Percentiles rank a stretch among this genome's conserved stretches.
Conservation (phyloP, 23 red algal species). For the Porphyridium purpureum region DNA sequence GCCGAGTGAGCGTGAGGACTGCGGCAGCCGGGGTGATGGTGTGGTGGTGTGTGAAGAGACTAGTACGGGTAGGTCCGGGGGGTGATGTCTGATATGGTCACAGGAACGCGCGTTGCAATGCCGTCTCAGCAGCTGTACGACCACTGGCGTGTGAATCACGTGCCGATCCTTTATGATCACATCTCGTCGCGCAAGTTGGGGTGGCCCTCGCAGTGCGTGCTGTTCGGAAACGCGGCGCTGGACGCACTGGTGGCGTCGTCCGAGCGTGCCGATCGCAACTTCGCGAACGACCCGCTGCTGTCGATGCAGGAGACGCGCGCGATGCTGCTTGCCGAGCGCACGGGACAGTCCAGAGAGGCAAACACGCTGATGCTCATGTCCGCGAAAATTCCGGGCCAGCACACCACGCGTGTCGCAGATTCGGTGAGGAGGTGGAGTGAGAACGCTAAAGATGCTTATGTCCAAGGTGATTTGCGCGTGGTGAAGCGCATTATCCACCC, state of each 20-base stretch:
- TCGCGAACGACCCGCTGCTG: neutral
- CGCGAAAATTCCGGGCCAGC: conserved; percentile 19
- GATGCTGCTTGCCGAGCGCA: conserved; percentile 61
- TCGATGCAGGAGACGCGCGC: conserved; percentile 6
- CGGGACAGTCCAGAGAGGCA: conserved; percentile 41
- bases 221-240: conserved; percentile 10
- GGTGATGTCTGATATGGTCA: too few relatives aligned
- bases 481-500: conserved; percentile 74
- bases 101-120: too few relatives aligned
- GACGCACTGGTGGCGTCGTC: neutral
- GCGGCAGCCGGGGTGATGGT: too few relatives aligned
- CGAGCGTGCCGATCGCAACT: neutral
- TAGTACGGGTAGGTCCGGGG: too few relatives aligned
- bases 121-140: too few relatives aligned
- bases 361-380: conserved; percentile 59
- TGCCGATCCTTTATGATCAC: conserved; percentile 76
- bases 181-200: conserved; percentile 35
- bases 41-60: too few relatives aligned
- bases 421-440: conserved; percentile 37
- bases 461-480: conserved; percentile 20
- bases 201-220: conserved; percentile 52
- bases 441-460: conserved; percentile 1
- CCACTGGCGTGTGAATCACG: too few relatives aligned
- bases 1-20: too few relatives aligned
- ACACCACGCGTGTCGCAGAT: conserved; percentile 40